Evolutionary conservation across 495 filamentous ascomycete species (phyloP).

Genomic region (Rhypophila decipiens): DNA sequence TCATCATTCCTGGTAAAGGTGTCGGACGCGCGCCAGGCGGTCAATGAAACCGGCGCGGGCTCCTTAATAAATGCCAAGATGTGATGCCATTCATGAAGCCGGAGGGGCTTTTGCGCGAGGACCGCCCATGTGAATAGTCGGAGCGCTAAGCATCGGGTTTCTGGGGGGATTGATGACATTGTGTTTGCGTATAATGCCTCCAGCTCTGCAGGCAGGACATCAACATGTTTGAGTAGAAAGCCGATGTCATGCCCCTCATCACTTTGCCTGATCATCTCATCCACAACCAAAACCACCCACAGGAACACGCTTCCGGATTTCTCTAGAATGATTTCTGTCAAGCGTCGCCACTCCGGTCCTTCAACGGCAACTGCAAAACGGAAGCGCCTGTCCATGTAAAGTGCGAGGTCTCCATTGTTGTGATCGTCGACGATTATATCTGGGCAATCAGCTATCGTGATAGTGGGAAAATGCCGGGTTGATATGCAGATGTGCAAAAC

Average conservation of each 20-base stretch:
- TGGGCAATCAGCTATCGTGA: neutral
- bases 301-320: constrained; percentile 15
- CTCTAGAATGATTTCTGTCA: constrained; percentile 2
- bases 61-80: constrained; percentile 14
- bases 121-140: constrained; percentile 14
- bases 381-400: constrained; percentile 4
- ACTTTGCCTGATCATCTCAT: constrained; percentile 5
- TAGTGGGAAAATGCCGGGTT: neutral
- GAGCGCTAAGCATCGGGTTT: neutral
- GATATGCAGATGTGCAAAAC: constrained; percentile 1
- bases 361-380: neutral
- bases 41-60: no score
- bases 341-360: neutral
- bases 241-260: constrained; percentile 1
- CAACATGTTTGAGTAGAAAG: neutral
- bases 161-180: neutral
- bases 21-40: no score
- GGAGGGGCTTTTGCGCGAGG: constrained; percentile 4
- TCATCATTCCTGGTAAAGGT: no score
- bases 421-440: constrained; percentile 1
- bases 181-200: neutral
- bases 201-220: neutral
- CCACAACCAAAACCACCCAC: constrained; percentile 15
- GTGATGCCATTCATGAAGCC: constrained; percentile 17
- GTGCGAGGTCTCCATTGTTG: constrained; percentile 5